Conservation (phyloP, 768 basidiomycete species). For the Pisolithus orientalis region DNA sequence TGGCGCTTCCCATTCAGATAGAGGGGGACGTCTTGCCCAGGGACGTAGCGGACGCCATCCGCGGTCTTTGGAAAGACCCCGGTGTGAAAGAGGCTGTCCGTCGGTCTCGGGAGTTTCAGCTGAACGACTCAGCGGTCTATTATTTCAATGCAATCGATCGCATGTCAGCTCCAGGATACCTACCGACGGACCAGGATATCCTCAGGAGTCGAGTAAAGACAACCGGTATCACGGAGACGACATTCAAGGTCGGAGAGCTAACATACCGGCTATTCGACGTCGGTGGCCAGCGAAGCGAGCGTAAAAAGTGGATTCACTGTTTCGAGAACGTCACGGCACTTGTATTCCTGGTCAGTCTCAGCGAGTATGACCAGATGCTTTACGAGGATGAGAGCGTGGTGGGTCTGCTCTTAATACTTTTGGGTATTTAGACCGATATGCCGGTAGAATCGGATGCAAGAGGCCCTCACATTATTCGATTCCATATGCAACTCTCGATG, state of each 20-base stretch:
- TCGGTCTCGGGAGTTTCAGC: conserved; percentile 88
- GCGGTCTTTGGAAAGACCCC: conserved; percentile 72
- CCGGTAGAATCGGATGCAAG: conserved; percentile 90
- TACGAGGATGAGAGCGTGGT: conserved; percentile 96
- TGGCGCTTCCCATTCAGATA: conserved; percentile 52
- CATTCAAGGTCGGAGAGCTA: conserved; percentile 90
- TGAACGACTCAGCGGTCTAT: conserved; percentile 95
- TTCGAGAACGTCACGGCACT: conserved; percentile 93
- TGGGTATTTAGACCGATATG: neutral
- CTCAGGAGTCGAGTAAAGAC: conserved; percentile 92
- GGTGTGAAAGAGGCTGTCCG: conserved; percentile 79
- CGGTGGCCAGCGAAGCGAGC: conserved; percentile 82
- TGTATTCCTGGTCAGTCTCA: conserved; percentile 88
- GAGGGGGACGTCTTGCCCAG: conserved; percentile 54
- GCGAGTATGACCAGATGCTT: conserved; percentile 96
- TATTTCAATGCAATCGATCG: conserved; percentile 91
- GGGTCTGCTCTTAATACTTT: conserved; percentile 29
- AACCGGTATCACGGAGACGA: conserved; percentile 96
- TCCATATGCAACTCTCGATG: conserved; percentile 97
- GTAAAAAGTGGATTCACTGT: conserved; percentile 96
- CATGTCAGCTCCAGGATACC: conserved; percentile 68
- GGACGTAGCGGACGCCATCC: conserved; percentile 74
- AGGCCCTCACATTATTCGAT: conserved; percentile 92
- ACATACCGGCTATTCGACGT: conserved; percentile 93
- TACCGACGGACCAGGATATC: conserved; percentile 95